These are phyloP conservation scores for Globisporangium cederbergense DNA, from an alignment of 352 stramenopile species.

Conservation along the genomic window DNA sequence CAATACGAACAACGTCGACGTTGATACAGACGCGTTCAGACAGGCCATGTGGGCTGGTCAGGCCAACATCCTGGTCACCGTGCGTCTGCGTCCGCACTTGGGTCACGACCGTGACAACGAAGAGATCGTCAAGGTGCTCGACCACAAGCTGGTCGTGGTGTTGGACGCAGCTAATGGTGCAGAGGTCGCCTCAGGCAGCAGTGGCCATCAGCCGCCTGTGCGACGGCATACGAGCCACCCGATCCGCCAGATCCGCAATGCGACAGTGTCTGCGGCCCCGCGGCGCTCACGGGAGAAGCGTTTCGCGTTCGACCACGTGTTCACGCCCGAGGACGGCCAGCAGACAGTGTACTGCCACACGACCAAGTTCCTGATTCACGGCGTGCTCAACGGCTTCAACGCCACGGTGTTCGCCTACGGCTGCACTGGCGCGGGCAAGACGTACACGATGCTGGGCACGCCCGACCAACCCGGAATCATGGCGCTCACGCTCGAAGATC, in stretches of 20 bases:
- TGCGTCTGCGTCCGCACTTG: slow-evolving; percentile 80
- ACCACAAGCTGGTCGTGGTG: slow-evolving; percentile 83
- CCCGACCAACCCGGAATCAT: slow-evolving; percentile 85
- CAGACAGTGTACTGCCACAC: slow-evolving; percentile 84
- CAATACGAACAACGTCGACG: slow-evolving; percentile 14
- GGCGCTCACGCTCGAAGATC: slow-evolving; percentile 77
- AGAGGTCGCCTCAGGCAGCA: not conserved
- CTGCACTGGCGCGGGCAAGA: slow-evolving; percentile 88
- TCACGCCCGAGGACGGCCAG: slow-evolving; percentile 62
- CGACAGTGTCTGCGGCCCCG: slow-evolving; percentile 21
- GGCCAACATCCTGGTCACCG: slow-evolving; percentile 86
- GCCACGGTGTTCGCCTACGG: slow-evolving; percentile 92
- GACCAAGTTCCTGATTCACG: slow-evolving; percentile 86
- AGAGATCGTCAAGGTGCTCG: slow-evolving; percentile 83
- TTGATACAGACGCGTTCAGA: slow-evolving; percentile 63
- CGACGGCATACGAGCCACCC: slow-evolving; percentile 25
- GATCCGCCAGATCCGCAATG: slow-evolving; percentile 33
- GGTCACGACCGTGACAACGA: slow-evolving; percentile 66
- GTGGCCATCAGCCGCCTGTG: slow-evolving; percentile 5
- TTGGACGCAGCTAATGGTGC: slow-evolving; percentile 37
- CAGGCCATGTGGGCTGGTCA: slow-evolving; percentile 85
- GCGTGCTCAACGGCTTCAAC: slow-evolving; percentile 87
- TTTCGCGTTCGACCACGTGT: slow-evolving; percentile 91
- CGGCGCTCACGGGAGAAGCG: slow-evolving; percentile 63
- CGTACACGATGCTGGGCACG: slow-evolving; percentile 90